Evolutionary conservation across 768 basidiomycete species (phyloP), one percentile per base, ranked within the genome.

Genomic region (Coprinopsis strossmayeri): DNA sequence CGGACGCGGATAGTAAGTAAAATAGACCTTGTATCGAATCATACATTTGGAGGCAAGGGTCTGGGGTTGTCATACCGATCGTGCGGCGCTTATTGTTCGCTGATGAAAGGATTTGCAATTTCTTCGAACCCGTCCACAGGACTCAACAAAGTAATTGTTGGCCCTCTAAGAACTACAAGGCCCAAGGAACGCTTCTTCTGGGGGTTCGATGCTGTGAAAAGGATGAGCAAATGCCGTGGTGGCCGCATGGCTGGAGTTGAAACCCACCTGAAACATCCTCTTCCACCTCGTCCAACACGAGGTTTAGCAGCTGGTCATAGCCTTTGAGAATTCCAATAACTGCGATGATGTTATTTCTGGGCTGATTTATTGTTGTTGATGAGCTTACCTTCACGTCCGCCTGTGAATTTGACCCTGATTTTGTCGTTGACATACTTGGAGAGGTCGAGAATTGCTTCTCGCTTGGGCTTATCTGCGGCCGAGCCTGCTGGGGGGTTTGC

Each of bases 351-450:
- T 27, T 49, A 3, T 57, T 30, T 11, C 17, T 24, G 44, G 35
- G 30, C 37, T 23, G 11, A 17, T 13, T 41, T 18, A 23, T 26
- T 27, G 13, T 23, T 20, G n/a, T 30, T 10, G 44, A n/a, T 18
- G 28, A 27, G 46, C 48, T 32, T 52, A 90, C 94, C 93, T 79
- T 99, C 93, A 34, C 96, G 72, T 32, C 95, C 95, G 37, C 96
- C 96, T n/a, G 91, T 91, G 62, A 99, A 98, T 67, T 96, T 97
- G 60, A 98, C 93, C 48, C 91, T 72, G 61, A 99, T 90, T 53
- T 82, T 78, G 65, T 93, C 84, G 65, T 95, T 89, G 45, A 87
- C 87, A 59, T 96, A 98, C 65, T 95, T 94, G 42, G 88, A 82
- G 26, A 98, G 82, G 65, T 97, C 93, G 26, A 98, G 81, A 66